phyloP scores from a whole-genome alignment of 2,329 filamentous ascomycete species.

The Periglandula ipomoeae region DNA sequence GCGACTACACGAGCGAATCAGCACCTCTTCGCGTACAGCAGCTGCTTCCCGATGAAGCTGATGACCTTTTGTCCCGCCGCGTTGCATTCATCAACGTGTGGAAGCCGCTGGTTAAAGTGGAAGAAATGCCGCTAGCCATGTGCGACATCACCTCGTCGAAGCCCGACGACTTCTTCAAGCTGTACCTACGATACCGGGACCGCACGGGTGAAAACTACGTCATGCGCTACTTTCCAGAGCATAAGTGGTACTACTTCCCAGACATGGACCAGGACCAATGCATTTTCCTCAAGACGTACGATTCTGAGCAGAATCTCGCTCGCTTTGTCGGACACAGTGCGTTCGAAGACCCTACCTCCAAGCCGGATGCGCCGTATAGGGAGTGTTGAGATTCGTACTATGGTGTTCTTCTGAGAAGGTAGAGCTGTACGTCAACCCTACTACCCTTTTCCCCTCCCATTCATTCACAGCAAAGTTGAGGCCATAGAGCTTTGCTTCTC shows the following conservation, averaged over 20 bases:
- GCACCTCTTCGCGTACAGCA: neutral
- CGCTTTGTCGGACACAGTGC: neutral
- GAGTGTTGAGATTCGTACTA: neutral
- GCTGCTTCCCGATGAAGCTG: constrained; percentile 1
- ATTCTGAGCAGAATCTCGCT: neutral
- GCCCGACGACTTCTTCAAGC: constrained; percentile 1
- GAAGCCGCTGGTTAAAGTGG: constrained; percentile 1
- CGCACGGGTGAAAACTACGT: neutral
- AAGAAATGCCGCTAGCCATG: constrained; percentile 3
- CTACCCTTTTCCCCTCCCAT: no score
- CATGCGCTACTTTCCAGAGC: neutral
- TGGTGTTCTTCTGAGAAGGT: neutral
- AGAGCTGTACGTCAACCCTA: no score
- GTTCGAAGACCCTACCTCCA: neutral
- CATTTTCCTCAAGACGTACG: neutral
- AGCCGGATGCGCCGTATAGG: neutral
- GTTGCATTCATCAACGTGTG: constrained; percentile 5
- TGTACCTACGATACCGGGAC: neutral
- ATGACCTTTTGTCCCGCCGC: constrained; percentile 3
- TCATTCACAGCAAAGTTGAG: no score
- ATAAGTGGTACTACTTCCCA: neutral
- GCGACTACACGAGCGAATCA: constrained; percentile 4
- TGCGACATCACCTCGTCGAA: neutral
- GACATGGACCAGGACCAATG: neutral
- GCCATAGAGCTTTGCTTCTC: no score